These are phyloP conservation scores for Medicago ruthenica DNA, from an alignment of 306 rosid genomes.

Conservation along the genomic window DNA sequence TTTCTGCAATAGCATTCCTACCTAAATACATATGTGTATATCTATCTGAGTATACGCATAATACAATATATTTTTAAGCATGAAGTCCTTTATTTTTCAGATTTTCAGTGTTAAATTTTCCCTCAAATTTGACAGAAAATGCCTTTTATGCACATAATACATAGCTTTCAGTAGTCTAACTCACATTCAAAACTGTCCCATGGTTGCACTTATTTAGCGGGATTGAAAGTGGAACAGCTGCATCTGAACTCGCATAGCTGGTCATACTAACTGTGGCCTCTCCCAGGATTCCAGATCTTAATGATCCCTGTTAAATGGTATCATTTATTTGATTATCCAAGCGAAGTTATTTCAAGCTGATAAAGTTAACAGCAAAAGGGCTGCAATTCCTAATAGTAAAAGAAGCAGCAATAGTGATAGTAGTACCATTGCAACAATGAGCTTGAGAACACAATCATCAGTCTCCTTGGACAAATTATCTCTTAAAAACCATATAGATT, in stretches of 20 bases:
- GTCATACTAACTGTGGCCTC: constrained; percentile 59
- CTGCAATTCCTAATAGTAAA: constrained; percentile 22
- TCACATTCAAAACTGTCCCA: constrained; percentile 62
- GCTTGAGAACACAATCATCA: constrained; percentile 56
- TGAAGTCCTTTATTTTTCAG: constrained; percentile 2
- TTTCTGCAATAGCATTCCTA: constrained; percentile 26
- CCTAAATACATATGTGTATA: neutral
- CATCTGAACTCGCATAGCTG: constrained; percentile 52
- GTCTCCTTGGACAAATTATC: constrained; percentile 49
- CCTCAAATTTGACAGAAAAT: constrained; percentile 6
- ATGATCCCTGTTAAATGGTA: constrained; percentile 55
- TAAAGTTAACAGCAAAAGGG: constrained; percentile 34
- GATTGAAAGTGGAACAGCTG: constrained; percentile 57
- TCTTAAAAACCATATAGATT: constrained; percentile 54
- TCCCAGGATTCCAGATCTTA: constrained; percentile 64
- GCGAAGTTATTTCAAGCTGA: constrained; percentile 28
- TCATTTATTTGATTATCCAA: constrained; percentile 29
- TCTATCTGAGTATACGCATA: neutral
- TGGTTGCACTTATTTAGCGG: constrained; percentile 59
- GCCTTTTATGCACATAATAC: constrained; percentile 16
- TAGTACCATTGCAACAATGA: constrained; percentile 66
- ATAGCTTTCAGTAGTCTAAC: constrained; percentile 38
- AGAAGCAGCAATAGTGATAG: constrained; percentile 22
- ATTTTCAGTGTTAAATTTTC: constrained; percentile 3
- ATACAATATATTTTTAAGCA: constrained; percentile 10